Conservation (phyloP, 2,329 filamentous ascomycete genomes). For the Scedosporium boydii region DNA sequence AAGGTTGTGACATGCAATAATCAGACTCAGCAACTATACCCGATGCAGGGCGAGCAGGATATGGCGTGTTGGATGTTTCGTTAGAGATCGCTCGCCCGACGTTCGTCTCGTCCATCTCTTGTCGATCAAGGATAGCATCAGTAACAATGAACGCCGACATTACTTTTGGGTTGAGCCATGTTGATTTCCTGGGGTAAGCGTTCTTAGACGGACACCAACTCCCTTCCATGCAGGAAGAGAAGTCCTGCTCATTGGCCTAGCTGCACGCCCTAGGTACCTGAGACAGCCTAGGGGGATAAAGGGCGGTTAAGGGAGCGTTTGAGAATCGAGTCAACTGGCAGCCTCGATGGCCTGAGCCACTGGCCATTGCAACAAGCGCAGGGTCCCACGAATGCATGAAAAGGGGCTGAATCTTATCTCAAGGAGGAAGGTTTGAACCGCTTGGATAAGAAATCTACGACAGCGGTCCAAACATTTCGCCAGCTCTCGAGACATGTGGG, state of each 20-base stretch:
- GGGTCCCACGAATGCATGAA: background rate
- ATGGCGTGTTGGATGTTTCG: background rate
- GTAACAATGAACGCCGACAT: no score
- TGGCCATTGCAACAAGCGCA: background rate
- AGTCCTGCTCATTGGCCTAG: background rate
- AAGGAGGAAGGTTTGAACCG: no score
- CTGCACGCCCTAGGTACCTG: background rate
- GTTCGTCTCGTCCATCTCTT: background rate
- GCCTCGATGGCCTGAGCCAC: background rate
- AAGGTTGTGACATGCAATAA: background rate
- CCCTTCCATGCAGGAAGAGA: background rate
- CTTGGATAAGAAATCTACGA: no score
- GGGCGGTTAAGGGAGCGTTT: background rate
- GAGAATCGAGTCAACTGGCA: background rate
- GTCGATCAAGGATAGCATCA: background rate
- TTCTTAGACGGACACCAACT: no score
- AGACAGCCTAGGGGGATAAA: background rate
- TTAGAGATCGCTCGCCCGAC: background rate
- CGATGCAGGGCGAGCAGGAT: background rate
- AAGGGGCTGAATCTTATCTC: background rate
- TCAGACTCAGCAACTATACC: background rate
- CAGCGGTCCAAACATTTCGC: no score
- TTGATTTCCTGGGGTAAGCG: no score
- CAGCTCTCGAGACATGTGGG: no score
- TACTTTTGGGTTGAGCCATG: no score